phyloP scores from a whole-genome alignment of 495 filamentous ascomycete species.

The Amorphotheca resinae region DNA sequence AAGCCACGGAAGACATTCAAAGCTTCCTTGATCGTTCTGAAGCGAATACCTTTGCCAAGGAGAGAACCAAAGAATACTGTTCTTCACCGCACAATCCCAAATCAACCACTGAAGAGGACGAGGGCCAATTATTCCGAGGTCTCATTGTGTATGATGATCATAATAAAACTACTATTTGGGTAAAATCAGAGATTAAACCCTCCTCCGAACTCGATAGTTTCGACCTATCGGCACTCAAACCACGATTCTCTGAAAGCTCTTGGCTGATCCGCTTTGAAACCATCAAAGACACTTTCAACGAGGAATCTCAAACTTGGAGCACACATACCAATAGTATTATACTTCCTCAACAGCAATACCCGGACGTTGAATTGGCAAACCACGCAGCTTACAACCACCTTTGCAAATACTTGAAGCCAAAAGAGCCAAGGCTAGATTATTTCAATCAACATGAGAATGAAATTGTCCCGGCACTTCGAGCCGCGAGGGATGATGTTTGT shows the following conservation, averaged over 20 bases:
- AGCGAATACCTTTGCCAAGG: neutral
- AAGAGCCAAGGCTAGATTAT: neutral
- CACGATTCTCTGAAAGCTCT: neutral
- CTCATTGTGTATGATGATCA: neutral
- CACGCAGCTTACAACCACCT: neutral
- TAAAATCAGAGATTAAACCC: neutral
- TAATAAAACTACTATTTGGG: neutral
- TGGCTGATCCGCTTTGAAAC: neutral
- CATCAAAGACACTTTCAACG: neutral
- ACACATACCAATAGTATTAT: neutral
- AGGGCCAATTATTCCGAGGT: neutral
- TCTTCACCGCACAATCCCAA: neutral
- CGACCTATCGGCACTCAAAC: neutral
- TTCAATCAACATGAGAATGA: conserved; percentile 2
- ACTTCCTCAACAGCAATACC: neutral
- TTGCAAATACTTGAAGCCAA: conserved; percentile 1
- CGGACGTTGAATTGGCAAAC: conserved; percentile 2
- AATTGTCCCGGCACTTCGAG: neutral
- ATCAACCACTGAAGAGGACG: neutral
- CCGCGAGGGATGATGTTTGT: conserved; percentile 1
- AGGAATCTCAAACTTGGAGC: neutral
- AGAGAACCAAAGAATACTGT: neutral
- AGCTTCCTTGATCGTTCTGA: neutral
- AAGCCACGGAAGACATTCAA: neutral
- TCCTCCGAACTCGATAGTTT: neutral